phyloP scores from a whole-genome alignment of 768 basidiomycete genomes.

The Gyrodon lividus region DNA sequence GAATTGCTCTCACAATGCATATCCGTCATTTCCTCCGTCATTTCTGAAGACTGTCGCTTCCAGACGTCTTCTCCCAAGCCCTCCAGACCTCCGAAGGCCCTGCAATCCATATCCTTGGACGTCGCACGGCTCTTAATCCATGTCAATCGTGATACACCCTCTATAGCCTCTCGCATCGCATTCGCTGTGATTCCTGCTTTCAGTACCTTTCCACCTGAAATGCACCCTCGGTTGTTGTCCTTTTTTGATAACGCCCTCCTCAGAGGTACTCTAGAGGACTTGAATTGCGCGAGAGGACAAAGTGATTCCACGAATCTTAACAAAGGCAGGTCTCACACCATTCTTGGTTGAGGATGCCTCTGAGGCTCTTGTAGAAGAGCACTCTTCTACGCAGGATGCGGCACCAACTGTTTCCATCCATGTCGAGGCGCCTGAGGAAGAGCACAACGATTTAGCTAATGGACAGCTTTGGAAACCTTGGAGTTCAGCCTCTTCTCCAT shows the following conservation, averaged over 20 bases:
- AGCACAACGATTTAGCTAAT: background rate
- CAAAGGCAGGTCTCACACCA: conserved; percentile 1
- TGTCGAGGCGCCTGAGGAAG: conserved; percentile 42
- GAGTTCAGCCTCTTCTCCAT: conserved; percentile 18
- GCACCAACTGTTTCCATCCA: conserved; percentile 56
- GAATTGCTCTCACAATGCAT: conserved; percentile 61
- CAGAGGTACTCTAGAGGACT: conserved; percentile 49
- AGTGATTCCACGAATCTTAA: background rate
- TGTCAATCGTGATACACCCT: conserved; percentile 49
- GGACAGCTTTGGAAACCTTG: conserved; percentile 28
- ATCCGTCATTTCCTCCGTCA: conserved; percentile 57
- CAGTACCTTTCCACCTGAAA: conserved; percentile 58
- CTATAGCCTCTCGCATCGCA: conserved; percentile 56
- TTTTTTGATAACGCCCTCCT: conserved; percentile 70
- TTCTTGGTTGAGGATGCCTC: background rate
- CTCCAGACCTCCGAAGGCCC: conserved; percentile 65
- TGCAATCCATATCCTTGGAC: conserved; percentile 73
- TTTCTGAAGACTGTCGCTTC: conserved; percentile 73
- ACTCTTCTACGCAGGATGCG: conserved; percentile 11
- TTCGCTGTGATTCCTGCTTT: conserved; percentile 76
- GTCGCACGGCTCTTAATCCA: conserved; percentile 67
- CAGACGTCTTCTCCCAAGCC: conserved; percentile 58
- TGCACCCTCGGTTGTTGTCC: conserved; percentile 59
- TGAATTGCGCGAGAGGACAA: conserved; percentile 38
- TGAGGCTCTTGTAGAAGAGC: conserved; percentile 6